phyloP scores from a whole-genome alignment of 1,139 yeast species.

The Hyphopichia fennica region DNA sequence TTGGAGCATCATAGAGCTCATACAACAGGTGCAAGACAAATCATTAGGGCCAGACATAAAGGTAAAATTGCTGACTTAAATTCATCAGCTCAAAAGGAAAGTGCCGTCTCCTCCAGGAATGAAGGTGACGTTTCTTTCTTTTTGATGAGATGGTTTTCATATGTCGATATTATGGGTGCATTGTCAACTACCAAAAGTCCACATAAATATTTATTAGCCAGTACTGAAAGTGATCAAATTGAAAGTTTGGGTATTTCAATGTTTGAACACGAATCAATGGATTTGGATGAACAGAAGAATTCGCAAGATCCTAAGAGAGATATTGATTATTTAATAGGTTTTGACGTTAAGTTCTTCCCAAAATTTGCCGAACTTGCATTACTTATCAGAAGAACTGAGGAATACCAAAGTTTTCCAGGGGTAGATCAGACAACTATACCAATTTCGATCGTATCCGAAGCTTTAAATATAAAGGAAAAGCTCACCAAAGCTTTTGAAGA shows the following conservation, averaged over 20 bases:
- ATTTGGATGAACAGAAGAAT: conserved; percentile 5
- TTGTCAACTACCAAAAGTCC: conserved; percentile 41
- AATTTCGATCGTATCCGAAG: conserved; percentile 36
- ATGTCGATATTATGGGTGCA: conserved; percentile 67
- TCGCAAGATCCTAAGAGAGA: conserved; percentile 37
- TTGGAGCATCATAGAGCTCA: conserved; percentile 63
- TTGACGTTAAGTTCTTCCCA: conserved; percentile 54
- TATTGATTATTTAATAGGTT: conserved; percentile 60
- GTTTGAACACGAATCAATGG: too few relatives aligned
- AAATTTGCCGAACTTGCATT: conserved; percentile 47
- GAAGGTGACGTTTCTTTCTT: conserved; percentile 55
- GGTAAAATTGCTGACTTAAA: not conserved
- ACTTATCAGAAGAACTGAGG: conserved; percentile 42
- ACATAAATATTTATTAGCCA: conserved; percentile 25
- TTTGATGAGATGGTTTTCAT: conserved; percentile 70
- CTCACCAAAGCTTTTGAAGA: conserved; percentile 30
- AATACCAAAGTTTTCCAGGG: too few relatives aligned
- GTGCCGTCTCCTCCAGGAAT: conserved; percentile 4
- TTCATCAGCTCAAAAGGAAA: not conserved
- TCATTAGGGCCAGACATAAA: conserved; percentile 50
- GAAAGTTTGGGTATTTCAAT: conserved; percentile 12
- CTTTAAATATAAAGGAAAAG: conserved; percentile 47
- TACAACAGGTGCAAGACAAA: conserved; percentile 67
- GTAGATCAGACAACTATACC: conserved; percentile 17
- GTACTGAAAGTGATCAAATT: too few relatives aligned